Evolutionary conservation across 441 rosid species (phyloP).

Genomic region (Arabidopsis lyrata): DNA sequence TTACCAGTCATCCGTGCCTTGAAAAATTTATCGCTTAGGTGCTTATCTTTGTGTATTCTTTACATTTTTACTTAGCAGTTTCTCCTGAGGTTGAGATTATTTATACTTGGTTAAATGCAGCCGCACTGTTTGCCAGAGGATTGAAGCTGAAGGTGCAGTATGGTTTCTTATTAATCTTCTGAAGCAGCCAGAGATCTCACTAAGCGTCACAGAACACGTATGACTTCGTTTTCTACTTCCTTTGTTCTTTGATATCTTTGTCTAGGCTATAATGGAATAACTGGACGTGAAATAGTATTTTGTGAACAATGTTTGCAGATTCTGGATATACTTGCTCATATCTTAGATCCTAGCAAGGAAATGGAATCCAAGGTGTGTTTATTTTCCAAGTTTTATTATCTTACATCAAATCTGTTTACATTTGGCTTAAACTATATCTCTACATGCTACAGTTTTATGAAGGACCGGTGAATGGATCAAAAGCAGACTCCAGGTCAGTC

Average conservation of each 20-base stretch:
- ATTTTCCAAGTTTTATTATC: constrained; percentile 18
- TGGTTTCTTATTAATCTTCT: constrained; percentile 58
- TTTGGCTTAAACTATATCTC: constrained; percentile 37
- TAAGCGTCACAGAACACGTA: constrained; percentile 69
- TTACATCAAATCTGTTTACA: constrained; percentile 19
- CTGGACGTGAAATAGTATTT: background rate
- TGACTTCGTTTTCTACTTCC: constrained; percentile 26
- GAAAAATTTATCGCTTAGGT: constrained; percentile 84
- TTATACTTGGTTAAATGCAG: constrained; percentile 50
- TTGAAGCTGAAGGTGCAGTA: constrained; percentile 76
- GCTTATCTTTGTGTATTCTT: constrained; percentile 6
- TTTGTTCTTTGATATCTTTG: constrained; percentile 2
- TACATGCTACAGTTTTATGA: constrained; percentile 59
- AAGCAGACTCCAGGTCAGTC: constrained; percentile 51
- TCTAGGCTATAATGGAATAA: constrained; percentile 11
- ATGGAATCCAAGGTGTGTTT: constrained; percentile 75
- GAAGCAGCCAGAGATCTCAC: constrained; percentile 55
- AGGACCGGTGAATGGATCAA: constrained; percentile 63
- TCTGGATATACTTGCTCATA: constrained; percentile 67
- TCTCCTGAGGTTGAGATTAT: constrained; percentile 16
- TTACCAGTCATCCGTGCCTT: constrained; percentile 62
- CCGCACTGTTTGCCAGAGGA: constrained; percentile 60
- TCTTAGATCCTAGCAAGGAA: constrained; percentile 76
- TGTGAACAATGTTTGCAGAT: constrained; percentile 57
- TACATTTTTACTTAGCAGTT: background rate